Percentiles rank a stretch among this genome's conserved stretches.
These are phyloP conservation scores for Dactylellina cionopaga DNA, from an alignment of 2,329 filamentous ascomycete genomes.

Conservation along the genomic window DNA sequence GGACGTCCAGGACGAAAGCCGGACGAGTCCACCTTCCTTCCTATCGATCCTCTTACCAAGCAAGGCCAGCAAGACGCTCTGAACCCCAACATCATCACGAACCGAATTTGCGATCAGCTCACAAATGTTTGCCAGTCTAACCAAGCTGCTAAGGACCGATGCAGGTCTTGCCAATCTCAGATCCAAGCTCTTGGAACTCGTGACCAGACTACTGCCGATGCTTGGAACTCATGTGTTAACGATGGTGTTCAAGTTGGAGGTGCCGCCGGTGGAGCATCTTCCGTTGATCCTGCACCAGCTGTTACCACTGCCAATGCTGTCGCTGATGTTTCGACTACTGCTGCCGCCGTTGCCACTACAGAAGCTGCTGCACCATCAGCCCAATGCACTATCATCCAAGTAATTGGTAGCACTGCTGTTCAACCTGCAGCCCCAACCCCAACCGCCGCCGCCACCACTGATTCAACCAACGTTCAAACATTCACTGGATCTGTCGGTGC, in stretches of 20 bases:
- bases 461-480: constrained; percentile 60
- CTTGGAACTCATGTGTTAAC: constrained; percentile 56
- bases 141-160: constrained; percentile 68
- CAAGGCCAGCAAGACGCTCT: constrained; percentile 73
- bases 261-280: constrained; percentile 33
- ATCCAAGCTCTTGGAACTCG: constrained; percentile 63
- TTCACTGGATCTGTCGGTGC: constrained; percentile 66
- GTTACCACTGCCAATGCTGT: constrained; percentile 51
- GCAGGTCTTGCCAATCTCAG: constrained; percentile 66
- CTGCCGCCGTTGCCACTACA: constrained; percentile 34
- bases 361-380: constrained; percentile 40
- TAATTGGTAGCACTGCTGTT: constrained; percentile 53
- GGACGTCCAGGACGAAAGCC: constrained; percentile 66
- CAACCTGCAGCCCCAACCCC: constrained; percentile 9
- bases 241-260: constrained; percentile 53
- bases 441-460: constrained; percentile 21
- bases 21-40: constrained; percentile 74
- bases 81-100: constrained; percentile 79
- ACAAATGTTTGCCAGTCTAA: constrained; percentile 73
- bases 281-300: constrained; percentile 40
- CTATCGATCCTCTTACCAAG: constrained; percentile 64
- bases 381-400: constrained; percentile 12
- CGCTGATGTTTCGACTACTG: constrained; percentile 34
- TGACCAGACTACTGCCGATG: constrained; percentile 61
- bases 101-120: constrained; percentile 76